These are phyloP conservation scores for Colletotrichum coccodes DNA, from an alignment of 2,329 filamentous ascomycete genomes.

Conservation along the genomic window DNA sequence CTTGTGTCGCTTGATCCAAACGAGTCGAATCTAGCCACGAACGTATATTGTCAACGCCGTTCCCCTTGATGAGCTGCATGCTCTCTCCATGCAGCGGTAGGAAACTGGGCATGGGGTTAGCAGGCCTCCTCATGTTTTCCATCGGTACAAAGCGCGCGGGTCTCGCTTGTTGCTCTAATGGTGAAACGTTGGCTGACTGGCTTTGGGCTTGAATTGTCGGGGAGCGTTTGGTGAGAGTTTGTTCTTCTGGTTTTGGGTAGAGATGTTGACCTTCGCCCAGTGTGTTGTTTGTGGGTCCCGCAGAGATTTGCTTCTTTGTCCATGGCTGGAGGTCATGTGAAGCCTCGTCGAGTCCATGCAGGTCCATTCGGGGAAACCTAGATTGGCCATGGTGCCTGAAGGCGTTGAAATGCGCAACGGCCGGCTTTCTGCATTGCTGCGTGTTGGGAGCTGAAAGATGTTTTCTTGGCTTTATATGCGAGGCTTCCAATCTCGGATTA, in stretches of 20 bases:
- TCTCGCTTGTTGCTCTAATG: not conserved
- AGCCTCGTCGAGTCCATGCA: not conserved
- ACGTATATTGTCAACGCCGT: not conserved
- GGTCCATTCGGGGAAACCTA: accelerated
- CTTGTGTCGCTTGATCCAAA: not conserved
- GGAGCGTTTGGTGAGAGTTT: not conserved
- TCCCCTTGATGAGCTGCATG: not conserved
- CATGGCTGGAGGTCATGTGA: not conserved
- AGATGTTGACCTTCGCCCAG: not conserved
- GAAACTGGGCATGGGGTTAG: not conserved
- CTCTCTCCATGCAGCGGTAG: too few relatives aligned
- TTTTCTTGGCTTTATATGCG: not conserved
- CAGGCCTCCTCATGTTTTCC: not conserved
- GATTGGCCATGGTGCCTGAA: not conserved
- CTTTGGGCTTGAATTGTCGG: not conserved
- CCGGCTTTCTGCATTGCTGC: too few relatives aligned
- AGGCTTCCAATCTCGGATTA: not conserved
- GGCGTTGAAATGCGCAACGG: not conserved
- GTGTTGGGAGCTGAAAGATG: not conserved
- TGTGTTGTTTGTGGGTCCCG: not conserved
- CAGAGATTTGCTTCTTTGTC: not conserved
- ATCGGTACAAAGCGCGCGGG: not conserved
- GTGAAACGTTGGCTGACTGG: too few relatives aligned
- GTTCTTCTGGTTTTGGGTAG: not conserved
- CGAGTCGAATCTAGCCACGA: not conserved